Conservation (phyloP, 768 basidiomycete species). For the Mrakia hoshinonis region DNA sequence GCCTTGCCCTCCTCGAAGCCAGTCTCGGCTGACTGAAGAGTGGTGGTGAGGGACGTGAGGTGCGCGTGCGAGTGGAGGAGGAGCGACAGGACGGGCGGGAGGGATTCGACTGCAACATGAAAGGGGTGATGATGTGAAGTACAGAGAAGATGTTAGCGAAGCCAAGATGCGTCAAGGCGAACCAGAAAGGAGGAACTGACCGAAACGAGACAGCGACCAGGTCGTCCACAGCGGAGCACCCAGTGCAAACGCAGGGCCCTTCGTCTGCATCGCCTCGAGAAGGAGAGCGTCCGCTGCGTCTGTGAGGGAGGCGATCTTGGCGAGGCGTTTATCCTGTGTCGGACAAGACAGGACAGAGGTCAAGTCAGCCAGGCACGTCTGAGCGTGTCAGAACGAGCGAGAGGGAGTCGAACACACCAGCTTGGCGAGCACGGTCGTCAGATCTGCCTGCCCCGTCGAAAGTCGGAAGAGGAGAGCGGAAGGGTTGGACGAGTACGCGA, state of each 20-base stretch:
- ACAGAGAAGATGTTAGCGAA: background rate
- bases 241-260: slow-evolving; percentile 6
- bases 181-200: slow-evolving; percentile 1
- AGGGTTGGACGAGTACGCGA: slow-evolving; percentile 15
- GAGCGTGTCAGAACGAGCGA: background rate
- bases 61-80: slow-evolving; percentile 16
- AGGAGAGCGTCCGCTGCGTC: slow-evolving; percentile 17
- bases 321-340: slow-evolving; percentile 21
- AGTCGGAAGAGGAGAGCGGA: slow-evolving; percentile 16
- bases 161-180: background rate
- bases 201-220: slow-evolving; percentile 21
- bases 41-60: background rate
- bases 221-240: slow-evolving; percentile 25
- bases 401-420: background rate
- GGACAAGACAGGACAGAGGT: background rate
- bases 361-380: background rate
- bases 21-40: background rate
- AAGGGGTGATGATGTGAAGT: background rate
- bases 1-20: background rate
- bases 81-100: slow-evolving; percentile 4
- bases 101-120: slow-evolving; percentile 5
- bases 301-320: slow-evolving; percentile 1
- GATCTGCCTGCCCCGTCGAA: background rate
- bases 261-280: slow-evolving; percentile 9
- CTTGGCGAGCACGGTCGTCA: slow-evolving; percentile 5